Evolutionary conservation across 768 basidiomycete genomes (phyloP), one percentile per base, ranked within the genome.

Genomic region (Tulasnella sp.): DNA sequence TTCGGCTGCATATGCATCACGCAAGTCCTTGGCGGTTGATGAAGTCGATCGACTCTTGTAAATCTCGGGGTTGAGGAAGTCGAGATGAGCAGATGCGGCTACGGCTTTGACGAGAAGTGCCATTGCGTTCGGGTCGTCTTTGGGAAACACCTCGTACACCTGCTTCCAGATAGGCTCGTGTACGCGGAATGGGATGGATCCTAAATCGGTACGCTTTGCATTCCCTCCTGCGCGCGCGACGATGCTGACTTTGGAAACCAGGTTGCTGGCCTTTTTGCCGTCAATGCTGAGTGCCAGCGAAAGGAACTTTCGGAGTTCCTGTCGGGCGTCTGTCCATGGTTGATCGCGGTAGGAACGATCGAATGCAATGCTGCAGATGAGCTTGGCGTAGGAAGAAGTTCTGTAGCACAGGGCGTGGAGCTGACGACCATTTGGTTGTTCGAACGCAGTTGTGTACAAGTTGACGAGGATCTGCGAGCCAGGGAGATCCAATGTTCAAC

Each of bases 111-210:
- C 86, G 41, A 96, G 85, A 50, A 89, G 87, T 14, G 89, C 89
- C 34, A 93, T 87, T 0, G 89, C 93, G 44, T 90, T 88, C 9
- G 87, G 84, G 83, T 96, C 94, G 58, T 86, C 87, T 28, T 89
- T 88, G 72, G 89, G 88, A 5, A 96, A 84, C 8, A 73, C 54
- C 12, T 90, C 88, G 83, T 93, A 96, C 3, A 90, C 86, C 82
- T 88, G 89, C 77, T 86, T 87, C 97, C 97, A 98, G 44, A 95
- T 85, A 72, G 89, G 89, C 72, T 89, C 88, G 75, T 89, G 89
- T 73, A 93, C 86, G 34, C 82, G 31, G 18, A 84, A 78, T 14
- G 58, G 58, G 28, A 78, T 72, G 42, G 34, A 34, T 31, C 77
- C 77, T 5, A 78, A 54, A 34, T 78, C 77, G 60, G 41, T 78